Base-by-base conservation (phyloP, 2,329 filamentous ascomycete genomes). In the Pseudocercospora fuligena region DNA sequence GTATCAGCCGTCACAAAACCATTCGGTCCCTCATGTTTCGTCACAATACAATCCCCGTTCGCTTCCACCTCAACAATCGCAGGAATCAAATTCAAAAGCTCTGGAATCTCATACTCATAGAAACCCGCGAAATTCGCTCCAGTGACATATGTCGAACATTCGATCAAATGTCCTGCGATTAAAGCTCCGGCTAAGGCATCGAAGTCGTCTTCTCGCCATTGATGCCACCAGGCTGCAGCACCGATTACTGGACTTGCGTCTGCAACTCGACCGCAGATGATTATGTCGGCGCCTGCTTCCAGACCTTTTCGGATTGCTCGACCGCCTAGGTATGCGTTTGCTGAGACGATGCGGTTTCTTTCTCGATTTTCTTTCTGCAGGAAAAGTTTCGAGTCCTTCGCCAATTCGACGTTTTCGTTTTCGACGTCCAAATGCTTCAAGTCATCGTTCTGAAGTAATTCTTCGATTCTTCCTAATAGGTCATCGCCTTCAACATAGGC, bases 401-500 rank as follows among this genome's bases (percentile, higher is more conserved):
- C 68, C 16, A 73, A 59, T 51, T 72, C 65, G 16, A 73, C 69
- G 33, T 70, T 67, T 11, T 62, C 56, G 54, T 73, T 73, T n/a
- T 59, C 65, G 23, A 62, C 66, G 54, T 74, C 72, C 8, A 74
- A 69, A 67, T 74, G 72, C 1, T 67, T 64, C 9, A 74, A 65
- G 9, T 64, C 61, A 25, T 66, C 68, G 8, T 69, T 60, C 46
- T 61, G 11, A 9, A 73, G 40, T 29, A 73, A 63, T 14, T 69
- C 67, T 11, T 69, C 60, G 21, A 73, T 68, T 36, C 65, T 68
- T 8, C 64, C 60, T 58, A 73, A 63, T 6, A 69, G 31, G 43
- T 73, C 67, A 46, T 84, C 82, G 1, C 82, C 82, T 40, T 79
- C 79, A 14, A 84, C 77, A 77, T 80, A 84, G 1, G 82, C 82